Conservation (phyloP, 1,284 basidiomycete genomes). For the Trichosporon sp. region DNA sequence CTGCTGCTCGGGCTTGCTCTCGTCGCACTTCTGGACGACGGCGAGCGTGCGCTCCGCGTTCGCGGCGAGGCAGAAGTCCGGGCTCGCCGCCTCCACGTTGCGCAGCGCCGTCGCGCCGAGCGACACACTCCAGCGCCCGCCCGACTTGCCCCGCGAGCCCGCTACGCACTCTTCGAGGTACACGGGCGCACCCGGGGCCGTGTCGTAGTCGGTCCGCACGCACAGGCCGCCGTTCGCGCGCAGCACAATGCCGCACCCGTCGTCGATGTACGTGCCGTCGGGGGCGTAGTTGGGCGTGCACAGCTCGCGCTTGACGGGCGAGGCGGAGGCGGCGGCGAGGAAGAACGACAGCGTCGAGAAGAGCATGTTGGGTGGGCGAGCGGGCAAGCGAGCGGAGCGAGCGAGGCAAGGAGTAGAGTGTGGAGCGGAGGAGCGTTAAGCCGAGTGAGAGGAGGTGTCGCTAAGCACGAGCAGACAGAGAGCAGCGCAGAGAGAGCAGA, state of each 20-base stretch:
- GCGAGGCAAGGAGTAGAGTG: no score
- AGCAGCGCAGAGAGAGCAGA: no score
- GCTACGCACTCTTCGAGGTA: not conserved
- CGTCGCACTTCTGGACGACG: not conserved
- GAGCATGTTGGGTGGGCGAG: not conserved
- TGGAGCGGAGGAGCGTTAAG: no score
- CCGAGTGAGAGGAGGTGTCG: no score
- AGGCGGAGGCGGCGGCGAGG: not conserved
- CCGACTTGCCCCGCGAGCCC: not conserved
- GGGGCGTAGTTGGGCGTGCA: not conserved
- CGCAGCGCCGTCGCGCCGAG: not conserved
- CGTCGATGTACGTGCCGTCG: conserved; percentile 1
- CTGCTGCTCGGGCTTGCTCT: not conserved
- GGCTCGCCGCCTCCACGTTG: not conserved
- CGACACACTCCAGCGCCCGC: not conserved
- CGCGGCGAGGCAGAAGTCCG: not conserved
- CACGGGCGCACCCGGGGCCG: not conserved
- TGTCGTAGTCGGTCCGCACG: not conserved
- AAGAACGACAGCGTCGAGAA: not conserved
- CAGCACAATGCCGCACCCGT: not conserved
- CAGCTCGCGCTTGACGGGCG: not conserved
- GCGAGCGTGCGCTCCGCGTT: not conserved
- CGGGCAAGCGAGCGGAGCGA: not conserved
- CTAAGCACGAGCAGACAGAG: no score
- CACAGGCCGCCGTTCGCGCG: not conserved